A percentile compares a stretch with the other conserved stretches of the same genome.
phyloP scores from a whole-genome alignment of 208 protist species.

The Acanthamoeba pearcei region DNA sequence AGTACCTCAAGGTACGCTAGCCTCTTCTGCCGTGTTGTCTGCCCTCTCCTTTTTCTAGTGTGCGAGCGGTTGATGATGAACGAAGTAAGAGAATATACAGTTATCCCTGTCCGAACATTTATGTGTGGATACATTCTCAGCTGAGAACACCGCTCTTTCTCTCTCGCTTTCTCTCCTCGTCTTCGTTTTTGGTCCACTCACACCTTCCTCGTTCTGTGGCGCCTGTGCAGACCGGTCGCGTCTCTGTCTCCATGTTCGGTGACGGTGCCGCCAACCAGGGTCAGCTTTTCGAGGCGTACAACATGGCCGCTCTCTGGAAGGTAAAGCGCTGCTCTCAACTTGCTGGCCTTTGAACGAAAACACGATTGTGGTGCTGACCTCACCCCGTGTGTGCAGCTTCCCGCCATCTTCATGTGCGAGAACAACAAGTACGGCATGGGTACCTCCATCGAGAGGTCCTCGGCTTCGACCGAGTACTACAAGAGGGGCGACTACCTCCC shows the following conservation, averaged over 20 bases:
- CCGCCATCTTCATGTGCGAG: constrained; percentile 97
- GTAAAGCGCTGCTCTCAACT: neutral
- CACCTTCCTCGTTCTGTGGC: constrained; percentile 15
- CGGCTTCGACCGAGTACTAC: constrained; percentile 96
- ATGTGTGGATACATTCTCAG: neutral
- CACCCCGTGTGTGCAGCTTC: constrained; percentile 84
- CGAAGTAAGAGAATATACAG: constrained; percentile 5
- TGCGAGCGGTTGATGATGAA: neutral
- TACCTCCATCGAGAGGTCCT: constrained; percentile 94
- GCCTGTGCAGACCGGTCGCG: constrained; percentile 91
- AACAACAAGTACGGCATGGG: constrained; percentile 99
- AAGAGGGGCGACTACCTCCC: constrained; percentile 97
- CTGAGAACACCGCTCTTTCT: neutral
- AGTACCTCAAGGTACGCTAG: constrained; percentile 83
- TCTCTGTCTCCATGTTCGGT: constrained; percentile 96
- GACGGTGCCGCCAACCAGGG: constrained; percentile 99
- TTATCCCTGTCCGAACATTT: constrained; percentile 22
- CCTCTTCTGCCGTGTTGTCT: neutral
- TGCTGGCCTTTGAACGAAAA: neutral
- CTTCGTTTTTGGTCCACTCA: neutral
- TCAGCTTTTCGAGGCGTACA: constrained; percentile 98
- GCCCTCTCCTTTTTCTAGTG: no score
- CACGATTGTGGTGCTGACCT: no score
- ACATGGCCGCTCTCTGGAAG: constrained; percentile 98
- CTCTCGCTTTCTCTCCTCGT: neutral